Evolutionary conservation across 2,329 filamentous ascomycete species (phyloP).

Genomic region (Elsinoe perseae): DNA sequence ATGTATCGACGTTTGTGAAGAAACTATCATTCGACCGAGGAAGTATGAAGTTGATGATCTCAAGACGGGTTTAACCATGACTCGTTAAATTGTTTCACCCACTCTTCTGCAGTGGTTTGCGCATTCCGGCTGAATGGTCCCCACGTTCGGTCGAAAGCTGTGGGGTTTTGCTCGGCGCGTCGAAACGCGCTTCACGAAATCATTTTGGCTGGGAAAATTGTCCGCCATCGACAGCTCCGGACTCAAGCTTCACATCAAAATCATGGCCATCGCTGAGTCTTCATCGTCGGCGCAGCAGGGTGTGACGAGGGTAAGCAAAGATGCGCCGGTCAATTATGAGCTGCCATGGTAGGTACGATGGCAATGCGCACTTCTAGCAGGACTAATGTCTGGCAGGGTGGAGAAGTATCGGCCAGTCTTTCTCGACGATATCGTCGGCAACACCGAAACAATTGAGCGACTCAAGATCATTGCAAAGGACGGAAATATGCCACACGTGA

Average conservation of each 20-base stretch:
- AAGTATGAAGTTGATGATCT: background rate
- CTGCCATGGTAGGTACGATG: conserved; percentile 59
- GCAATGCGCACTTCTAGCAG: background rate
- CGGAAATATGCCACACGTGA: conserved; percentile 98
- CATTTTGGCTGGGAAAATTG: conserved; percentile 7
- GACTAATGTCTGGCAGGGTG: conserved; percentile 55
- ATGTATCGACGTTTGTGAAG: background rate
- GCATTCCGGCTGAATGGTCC: background rate
- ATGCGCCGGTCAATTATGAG: conserved; percentile 53
- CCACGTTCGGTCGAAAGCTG: background rate
- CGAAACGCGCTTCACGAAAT: conserved; percentile 11
- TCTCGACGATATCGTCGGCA: conserved; percentile 93
- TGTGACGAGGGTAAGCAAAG: conserved; percentile 33
- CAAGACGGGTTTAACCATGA: conserved; percentile 10
- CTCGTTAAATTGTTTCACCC: background rate
- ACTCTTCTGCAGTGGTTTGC: too few species aligned
- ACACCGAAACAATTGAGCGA: conserved; percentile 93
- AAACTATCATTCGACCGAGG: background rate
- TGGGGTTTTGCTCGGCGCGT: conserved; percentile 5
- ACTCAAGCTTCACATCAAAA: background rate
- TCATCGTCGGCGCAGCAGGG: conserved; percentile 32
- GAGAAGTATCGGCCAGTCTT: conserved; percentile 96
- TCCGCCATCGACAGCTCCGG: background rate
- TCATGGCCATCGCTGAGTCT: conserved; percentile 43
- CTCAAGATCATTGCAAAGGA: conserved; percentile 97